These are phyloP conservation scores for Epichloe sp. DNA, from an alignment of 2,329 filamentous ascomycete species.

Conservation along the genomic window DNA sequence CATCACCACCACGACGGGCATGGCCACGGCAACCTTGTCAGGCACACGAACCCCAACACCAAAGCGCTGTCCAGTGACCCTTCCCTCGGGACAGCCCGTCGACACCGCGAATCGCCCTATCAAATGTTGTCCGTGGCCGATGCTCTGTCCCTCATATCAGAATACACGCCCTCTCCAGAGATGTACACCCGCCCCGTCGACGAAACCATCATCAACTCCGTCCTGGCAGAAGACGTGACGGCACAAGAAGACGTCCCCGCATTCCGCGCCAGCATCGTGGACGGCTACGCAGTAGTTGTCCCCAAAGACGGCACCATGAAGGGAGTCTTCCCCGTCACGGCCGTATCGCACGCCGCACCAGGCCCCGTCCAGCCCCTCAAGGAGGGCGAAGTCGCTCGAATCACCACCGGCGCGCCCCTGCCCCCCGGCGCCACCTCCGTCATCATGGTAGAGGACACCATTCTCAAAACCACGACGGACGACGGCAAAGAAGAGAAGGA, in stretches of 20 bases:
- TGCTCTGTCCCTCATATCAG: slow-evolving; percentile 58
- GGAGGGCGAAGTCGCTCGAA: slow-evolving; percentile 68
- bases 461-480: slow-evolving; percentile 59
- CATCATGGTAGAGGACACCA: slow-evolving; percentile 85
- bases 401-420: slow-evolving; percentile 88
- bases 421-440: slow-evolving; percentile 85
- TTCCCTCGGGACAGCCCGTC: slow-evolving; percentile 46
- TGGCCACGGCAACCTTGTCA: slow-evolving; percentile 42
- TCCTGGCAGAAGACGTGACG: slow-evolving; percentile 71
- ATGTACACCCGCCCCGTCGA: slow-evolving; percentile 48
- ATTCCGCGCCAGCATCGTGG: slow-evolving; percentile 90
- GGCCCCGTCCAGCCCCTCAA: slow-evolving; percentile 51
- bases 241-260: slow-evolving; percentile 79
- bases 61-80: slow-evolving; percentile 43
- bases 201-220: slow-evolving; percentile 54
- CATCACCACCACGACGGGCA: slow-evolving; percentile 27
- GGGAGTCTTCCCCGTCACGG: slow-evolving; percentile 69
- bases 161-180: slow-evolving; percentile 54
- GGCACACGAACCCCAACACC: slow-evolving; percentile 46
- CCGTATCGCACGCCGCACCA: slow-evolving; percentile 74
- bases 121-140: slow-evolving; percentile 81
- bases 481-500: slow-evolving; percentile 77
- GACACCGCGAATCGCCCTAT: slow-evolving; percentile 78
- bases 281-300: slow-evolving; percentile 80
- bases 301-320: slow-evolving; percentile 50